These are phyloP conservation scores for Amphicarpaea edgeworthii DNA, from an alignment of 306 rosid genomes.

Conservation along the genomic window DNA sequence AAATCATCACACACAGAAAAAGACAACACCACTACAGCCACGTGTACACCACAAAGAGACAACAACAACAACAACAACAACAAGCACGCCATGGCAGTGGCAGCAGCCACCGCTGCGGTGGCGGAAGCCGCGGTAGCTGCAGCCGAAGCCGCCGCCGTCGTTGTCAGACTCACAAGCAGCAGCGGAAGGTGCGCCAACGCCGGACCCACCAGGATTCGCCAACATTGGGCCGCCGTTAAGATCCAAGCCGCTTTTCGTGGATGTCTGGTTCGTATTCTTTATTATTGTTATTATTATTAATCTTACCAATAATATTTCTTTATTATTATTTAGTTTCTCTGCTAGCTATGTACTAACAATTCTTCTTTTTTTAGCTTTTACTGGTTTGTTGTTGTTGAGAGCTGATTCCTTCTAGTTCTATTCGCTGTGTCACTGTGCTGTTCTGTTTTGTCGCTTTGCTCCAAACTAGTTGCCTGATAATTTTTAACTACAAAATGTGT, in stretches of 20 bases:
- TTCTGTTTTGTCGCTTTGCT: conserved; percentile 49
- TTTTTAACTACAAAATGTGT: background rate
- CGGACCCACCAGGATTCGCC: conserved; percentile 42
- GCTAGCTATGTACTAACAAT: background rate
- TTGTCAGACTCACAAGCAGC: conserved; percentile 59
- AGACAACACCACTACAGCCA: background rate
- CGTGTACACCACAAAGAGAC: background rate
- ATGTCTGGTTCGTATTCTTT: conserved; percentile 66
- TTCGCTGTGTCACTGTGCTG: conserved; percentile 38
- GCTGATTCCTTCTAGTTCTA: background rate
- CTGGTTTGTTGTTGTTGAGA: conserved; percentile 4
- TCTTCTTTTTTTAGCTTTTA: background rate
- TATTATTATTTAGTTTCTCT: background rate
- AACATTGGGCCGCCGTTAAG: conserved; percentile 75
- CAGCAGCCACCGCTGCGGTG: conserved; percentile 55
- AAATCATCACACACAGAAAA: conserved; percentile 55
- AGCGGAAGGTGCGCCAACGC: conserved; percentile 35
- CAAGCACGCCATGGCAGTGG: conserved; percentile 69
- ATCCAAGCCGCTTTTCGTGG: conserved; percentile 94
- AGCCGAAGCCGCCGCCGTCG: conserved; percentile 67
- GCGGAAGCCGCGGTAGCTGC: conserved; percentile 74
- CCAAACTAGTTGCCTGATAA: conserved; percentile 16
- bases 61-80: conserved; percentile 39
- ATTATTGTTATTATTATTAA: background rate
- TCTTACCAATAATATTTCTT: background rate